These are phyloP conservation scores for Rhododendron henanense DNA, from an alignment of 148 eudicot species.

Conservation along the genomic window DNA sequence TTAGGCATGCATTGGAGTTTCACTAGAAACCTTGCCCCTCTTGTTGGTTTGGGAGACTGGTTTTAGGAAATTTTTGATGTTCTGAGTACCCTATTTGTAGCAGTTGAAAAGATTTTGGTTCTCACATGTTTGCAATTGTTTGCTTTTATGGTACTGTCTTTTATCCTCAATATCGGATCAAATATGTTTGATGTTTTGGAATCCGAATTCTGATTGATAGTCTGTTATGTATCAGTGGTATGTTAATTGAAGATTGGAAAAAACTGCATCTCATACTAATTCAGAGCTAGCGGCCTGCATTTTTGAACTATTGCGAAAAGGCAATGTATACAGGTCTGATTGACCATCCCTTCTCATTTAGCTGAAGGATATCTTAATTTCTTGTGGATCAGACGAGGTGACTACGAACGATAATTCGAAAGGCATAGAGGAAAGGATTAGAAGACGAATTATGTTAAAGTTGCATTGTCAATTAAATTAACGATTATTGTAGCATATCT, in stretches of 20 bases:
- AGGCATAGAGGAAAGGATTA: no score
- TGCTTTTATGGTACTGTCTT: not conserved
- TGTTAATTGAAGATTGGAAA: not conserved
- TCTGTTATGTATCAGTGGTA: not conserved
- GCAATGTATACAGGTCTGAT: no score
- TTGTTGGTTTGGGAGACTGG: not conserved
- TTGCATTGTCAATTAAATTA: no score
- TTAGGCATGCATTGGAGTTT: not conserved
- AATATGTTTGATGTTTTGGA: not conserved
- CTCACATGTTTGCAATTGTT: not conserved
- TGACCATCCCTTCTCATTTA: no score
- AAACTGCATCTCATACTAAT: not conserved
- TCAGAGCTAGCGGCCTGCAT: not conserved
- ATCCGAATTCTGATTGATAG: not conserved
- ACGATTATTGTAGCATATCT: no score
- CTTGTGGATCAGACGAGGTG: no score
- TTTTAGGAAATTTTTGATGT: slow-evolving; percentile 3
- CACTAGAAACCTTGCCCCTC: not conserved
- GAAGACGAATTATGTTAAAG: no score
- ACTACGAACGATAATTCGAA: no score
- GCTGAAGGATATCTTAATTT: no score
- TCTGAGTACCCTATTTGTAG: slow-evolving; percentile 1
- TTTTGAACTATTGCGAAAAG: no score
- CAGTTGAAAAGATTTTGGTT: not conserved
- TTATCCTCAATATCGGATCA: not conserved